Evolutionary conservation across 768 basidiomycete genomes (phyloP).

Genomic region (Daedaleopsis sinensis): DNA sequence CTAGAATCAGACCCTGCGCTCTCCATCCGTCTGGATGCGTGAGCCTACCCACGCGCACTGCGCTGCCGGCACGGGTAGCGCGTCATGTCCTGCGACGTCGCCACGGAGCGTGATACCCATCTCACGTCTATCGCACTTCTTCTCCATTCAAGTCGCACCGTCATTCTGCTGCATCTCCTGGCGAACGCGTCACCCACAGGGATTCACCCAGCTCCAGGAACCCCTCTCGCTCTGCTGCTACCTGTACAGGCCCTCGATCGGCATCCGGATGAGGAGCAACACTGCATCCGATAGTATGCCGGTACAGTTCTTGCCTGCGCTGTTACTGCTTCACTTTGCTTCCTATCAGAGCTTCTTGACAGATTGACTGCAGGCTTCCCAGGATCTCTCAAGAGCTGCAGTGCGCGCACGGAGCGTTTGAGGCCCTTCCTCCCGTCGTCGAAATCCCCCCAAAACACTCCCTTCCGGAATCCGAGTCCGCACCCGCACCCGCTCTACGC

Average conservation of each 20-base stretch:
- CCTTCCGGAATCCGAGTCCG: no score
- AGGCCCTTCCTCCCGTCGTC: background rate
- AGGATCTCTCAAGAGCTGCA: background rate
- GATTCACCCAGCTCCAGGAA: no score
- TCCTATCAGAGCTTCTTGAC: background rate
- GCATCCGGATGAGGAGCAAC: no score
- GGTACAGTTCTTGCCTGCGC: background rate
- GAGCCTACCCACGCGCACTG: background rate
- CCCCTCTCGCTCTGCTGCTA: no score
- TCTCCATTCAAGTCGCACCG: background rate
- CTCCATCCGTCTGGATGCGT: background rate
- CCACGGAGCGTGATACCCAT: background rate
- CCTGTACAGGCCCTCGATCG: no score
- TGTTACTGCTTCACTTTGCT: background rate
- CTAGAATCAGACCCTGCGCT: background rate
- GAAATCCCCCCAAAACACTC: background rate
- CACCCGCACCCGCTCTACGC: background rate
- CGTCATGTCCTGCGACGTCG: background rate
- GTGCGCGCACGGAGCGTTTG: background rate
- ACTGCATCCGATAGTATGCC: background rate
- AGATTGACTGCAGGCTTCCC: background rate
- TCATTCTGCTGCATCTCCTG: background rate
- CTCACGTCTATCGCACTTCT: background rate
- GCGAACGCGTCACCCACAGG: background rate
- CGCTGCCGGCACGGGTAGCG: background rate